Evolutionary conservation across 164 flowering plant species (phyloP), one percentile per base, ranked within the genome.

Genomic region (Santalum album): DNA sequence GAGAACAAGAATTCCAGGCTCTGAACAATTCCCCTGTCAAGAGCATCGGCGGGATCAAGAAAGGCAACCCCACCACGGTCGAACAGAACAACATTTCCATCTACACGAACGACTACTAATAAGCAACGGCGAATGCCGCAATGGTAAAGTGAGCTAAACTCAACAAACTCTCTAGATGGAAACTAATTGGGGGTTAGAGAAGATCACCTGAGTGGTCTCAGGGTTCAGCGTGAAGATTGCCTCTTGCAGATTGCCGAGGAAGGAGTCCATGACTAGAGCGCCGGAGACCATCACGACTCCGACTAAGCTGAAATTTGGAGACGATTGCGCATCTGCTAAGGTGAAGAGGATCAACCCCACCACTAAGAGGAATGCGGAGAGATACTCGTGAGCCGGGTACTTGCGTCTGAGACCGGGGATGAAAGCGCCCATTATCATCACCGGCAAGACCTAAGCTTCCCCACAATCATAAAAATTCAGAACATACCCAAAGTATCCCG

Each of bases 11-110:
- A 66, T 29, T 77, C 98, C 98, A 89, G 29, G 96, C 98, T 49
- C 25, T 77, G 70, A 83, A 78, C 20, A 92, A 51, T 56, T 92
- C 98, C 48, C 96, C 96, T 1, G 96, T 92, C 18, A 89, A 44
- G 53, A 92, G 14, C 98, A 92, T 92, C 35, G 98, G 98, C 11
- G 91, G 90, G 51, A 92, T 75, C 75, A 92, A 73, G 76, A 89
- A 79, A 12, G 94, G 98, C 62, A 89, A 64, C 21, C 98, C 98
- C 2, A 89, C 89, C 17, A 85, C 77, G 0, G 96, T 92, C 1
- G 98, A 92, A 75, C 98, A 92, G 54, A 92, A 92, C 9, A 92
- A 72, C 98, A 92, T 92, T 74, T 92, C 98, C 79, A 78, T 89
- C 96, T 92, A 75, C 16, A n/a, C n/a, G n/a, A n/a, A n/a, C n/a